phyloP scores from a whole-genome alignment of 2,329 filamentous ascomycete species.

The Metarhizium brunneum region DNA sequence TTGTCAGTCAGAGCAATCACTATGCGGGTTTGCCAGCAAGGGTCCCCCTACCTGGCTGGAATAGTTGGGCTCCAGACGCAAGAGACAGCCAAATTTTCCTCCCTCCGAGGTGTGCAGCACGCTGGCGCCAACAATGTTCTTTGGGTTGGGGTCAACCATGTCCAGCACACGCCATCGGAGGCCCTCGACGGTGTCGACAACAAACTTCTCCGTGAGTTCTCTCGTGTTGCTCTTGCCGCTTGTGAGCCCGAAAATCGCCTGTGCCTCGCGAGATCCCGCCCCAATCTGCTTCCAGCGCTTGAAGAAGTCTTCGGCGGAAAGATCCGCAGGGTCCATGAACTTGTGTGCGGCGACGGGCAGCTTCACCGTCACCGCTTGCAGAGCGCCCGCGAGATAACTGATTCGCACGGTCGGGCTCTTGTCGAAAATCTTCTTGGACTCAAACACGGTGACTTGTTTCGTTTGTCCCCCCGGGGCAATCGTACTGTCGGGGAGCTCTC shows the following conservation, averaged over 20 bases:
- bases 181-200: constrained; percentile 65
- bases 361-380: constrained; percentile 87
- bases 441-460: constrained; percentile 92
- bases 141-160: constrained; percentile 81
- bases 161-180: constrained; percentile 85
- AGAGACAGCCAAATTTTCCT: constrained; percentile 88
- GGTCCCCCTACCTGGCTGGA: constrained; percentile 64
- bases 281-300: constrained; percentile 99
- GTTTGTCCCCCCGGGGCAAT: constrained; percentile 68
- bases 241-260: constrained; percentile 69
- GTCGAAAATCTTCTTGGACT: constrained; percentile 70
- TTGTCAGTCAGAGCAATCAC: constrained; percentile 1
- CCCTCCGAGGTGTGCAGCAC: constrained; percentile 73
- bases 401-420: constrained; percentile 86
- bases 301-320: constrained; percentile 91
- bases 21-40: background rate
- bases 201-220: constrained; percentile 62
- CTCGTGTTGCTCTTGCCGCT: constrained; percentile 36
- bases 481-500: constrained; percentile 76
- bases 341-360: constrained; percentile 85
- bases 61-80: constrained; percentile 93
- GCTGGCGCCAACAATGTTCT: constrained; percentile 88
- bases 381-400: constrained; percentile 84
- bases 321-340: constrained; percentile 88
- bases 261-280: constrained; percentile 74